Base-by-base conservation (phyloP, 495 filamentous ascomycete species). In the Xylaria intraflava region DNA sequence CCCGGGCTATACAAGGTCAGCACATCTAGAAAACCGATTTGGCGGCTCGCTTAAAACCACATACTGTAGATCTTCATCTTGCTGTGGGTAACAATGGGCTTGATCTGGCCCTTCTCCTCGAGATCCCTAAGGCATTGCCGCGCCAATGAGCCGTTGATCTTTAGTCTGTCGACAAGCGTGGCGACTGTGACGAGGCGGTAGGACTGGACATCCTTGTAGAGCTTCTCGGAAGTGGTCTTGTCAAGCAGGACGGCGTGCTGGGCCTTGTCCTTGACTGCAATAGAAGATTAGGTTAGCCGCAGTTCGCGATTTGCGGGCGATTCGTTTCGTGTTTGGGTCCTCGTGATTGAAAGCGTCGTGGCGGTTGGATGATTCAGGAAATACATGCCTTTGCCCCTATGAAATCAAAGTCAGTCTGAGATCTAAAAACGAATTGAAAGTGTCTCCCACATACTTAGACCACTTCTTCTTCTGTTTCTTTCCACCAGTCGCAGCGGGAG, bases 401-500 rank as follows among this genome's bases (percentile, higher is more conserved):
- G 35, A 27, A 51, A 16, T 53, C 11, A 56, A 62, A 51, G 63
- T 58, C 57, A 62, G 65, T 49, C 11, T 51, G 49, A 56, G 31
- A 24, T 49, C 33, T 9, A 29, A 48, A 26, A 11, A 35, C 23
- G 9, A 38, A 10, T 41, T 39, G 41, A 20, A 23, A 44, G 43
- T 29, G 17, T 36, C 1, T 14, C 3, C 9, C 45, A 64, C 64
- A 17, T 64, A 94, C 89, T 96, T 98, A 65, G 91, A 96, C 92
- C 92, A 96, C 92, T 96, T 95, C 89, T 97, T 97, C 89, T 96
- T 95, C 73, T 92, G 88, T 81, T 95, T 95, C 85, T 94, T 95
- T 72, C 86, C 89, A 70, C 88, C 89, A 74, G 87, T 76, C 73
- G 84, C 79, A 76, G 86, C 83, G 76, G 88, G 86, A 68, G 88